Evolutionary conservation across 1,284 basidiomycete genomes (phyloP).

Genomic region (Leccinum holopus): DNA sequence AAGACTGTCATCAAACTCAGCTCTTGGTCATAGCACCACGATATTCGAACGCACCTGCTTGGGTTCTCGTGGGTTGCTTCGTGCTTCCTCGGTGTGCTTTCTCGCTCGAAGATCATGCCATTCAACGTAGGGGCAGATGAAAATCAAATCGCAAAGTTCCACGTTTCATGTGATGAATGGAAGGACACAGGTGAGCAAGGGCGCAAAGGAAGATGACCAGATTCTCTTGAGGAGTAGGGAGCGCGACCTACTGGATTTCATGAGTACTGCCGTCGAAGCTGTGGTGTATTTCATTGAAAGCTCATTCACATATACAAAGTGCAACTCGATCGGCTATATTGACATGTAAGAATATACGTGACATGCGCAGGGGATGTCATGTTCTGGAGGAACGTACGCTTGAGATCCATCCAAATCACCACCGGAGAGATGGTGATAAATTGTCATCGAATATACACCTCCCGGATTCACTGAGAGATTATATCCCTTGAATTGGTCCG

Average conservation of each 20-base stretch:
- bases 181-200: no score
- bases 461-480: neutral
- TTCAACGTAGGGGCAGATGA: conserved; percentile 14
- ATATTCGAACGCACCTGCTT: conserved; percentile 9
- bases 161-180: neutral
- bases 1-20: neutral
- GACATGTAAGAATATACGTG: no score
- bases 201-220: neutral
- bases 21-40: neutral
- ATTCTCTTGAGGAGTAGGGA: no score
- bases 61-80: conserved; percentile 14
- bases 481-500: no score
- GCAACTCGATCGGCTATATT: no score
- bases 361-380: no score
- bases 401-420: neutral
- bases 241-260: no score
- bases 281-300: no score
- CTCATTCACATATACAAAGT: no score
- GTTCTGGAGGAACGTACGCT: neutral
- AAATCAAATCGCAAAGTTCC: neutral
- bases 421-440: neutral
- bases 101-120: conserved; percentile 23
- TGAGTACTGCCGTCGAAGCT: no score
- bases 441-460: neutral
- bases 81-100: conserved; percentile 26